These are phyloP conservation scores for Xylaria sp. DNA, from an alignment of 2,329 filamentous ascomycete species.

Conservation along the genomic window DNA sequence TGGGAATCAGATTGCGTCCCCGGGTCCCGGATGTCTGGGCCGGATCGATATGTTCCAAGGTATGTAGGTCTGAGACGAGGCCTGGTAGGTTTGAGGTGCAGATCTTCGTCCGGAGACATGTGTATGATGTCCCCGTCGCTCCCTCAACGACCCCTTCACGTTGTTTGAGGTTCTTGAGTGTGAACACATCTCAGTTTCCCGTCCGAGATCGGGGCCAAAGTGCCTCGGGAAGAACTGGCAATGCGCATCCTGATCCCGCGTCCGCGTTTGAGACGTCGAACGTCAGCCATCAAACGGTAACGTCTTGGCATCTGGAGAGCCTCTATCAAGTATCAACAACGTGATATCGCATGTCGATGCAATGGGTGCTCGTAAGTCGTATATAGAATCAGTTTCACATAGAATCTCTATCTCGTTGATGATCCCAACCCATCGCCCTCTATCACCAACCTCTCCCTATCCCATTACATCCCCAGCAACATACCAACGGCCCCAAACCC, in stretches of 20 bases:
- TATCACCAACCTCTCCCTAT: too few relatives aligned
- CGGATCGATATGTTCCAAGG: constrained; percentile 56
- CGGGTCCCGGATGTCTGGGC: constrained; percentile 49
- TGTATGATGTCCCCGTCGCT: constrained; percentile 37
- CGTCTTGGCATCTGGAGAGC: constrained; percentile 42
- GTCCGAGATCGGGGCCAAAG: constrained; percentile 44
- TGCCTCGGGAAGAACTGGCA: constrained; percentile 41
- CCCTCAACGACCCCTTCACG: constrained; percentile 41
- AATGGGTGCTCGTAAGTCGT: too few relatives aligned
- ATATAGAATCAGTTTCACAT: too few relatives aligned
- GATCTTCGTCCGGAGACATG: constrained; percentile 54
- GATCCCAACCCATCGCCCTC: too few relatives aligned
- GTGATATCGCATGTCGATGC: too few relatives aligned
- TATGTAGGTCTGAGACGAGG: constrained; percentile 56
- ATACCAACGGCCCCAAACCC: too few relatives aligned
- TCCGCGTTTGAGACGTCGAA: constrained; percentile 48
- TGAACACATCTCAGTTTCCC: too few relatives aligned
- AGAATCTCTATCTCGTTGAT: too few relatives aligned
- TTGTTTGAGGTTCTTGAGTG: too few relatives aligned
- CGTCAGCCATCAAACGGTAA: constrained; percentile 77
- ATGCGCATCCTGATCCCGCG: constrained; percentile 43
- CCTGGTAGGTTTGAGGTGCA: constrained; percentile 65
- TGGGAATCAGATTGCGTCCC: constrained; percentile 51
- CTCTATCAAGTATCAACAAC: constrained; percentile 7
- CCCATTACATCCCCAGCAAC: too few relatives aligned